phyloP scores from a whole-genome alignment of 148 eudicot species.

The Fagopyrum tataricum region DNA sequence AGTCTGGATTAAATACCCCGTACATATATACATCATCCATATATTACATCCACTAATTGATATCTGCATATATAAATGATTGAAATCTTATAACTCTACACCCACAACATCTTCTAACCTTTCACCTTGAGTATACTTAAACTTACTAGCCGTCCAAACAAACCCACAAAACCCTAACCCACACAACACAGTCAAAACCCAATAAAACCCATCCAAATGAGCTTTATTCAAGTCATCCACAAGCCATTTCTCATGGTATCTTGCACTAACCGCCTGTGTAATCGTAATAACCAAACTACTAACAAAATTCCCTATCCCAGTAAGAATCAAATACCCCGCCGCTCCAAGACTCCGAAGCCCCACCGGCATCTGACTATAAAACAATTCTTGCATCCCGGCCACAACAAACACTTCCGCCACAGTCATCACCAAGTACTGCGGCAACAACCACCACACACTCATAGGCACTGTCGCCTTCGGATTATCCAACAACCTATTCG shows the following conservation, averaged over 20 bases:
- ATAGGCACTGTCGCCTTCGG: slow-evolving; percentile 15
- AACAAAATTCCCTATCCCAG: slow-evolving; percentile 83
- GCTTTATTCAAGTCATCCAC: slow-evolving; percentile 40
- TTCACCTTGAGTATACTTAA: not conserved
- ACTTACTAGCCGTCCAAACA: slow-evolving; percentile 7
- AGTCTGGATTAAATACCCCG: no score
- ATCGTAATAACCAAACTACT: slow-evolving; percentile 43
- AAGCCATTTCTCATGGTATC: slow-evolving; percentile 46
- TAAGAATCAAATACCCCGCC: slow-evolving; percentile 73
- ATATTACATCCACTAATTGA: no score
- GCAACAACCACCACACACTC: slow-evolving; percentile 76
- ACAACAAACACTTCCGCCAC: slow-evolving; percentile 85
- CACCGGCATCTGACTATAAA: slow-evolving; percentile 72
- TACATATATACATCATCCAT: no score
- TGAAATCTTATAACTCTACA: not conserved
- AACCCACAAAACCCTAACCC: slow-evolving; percentile 1
- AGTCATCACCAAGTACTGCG: slow-evolving; percentile 69
- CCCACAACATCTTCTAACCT: slow-evolving; percentile 6
- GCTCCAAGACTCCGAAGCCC: slow-evolving; percentile 75
- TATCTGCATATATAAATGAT: no score
- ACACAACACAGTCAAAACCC: slow-evolving; percentile 42
- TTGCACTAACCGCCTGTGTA: slow-evolving; percentile 20
- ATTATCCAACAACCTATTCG: not conserved
- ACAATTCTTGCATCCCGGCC: slow-evolving; percentile 92
- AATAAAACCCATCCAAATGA: slow-evolving; percentile 62